phyloP scores from a whole-genome alignment of 257 asterid genomes.

The Nicotiana noctiflora region DNA sequence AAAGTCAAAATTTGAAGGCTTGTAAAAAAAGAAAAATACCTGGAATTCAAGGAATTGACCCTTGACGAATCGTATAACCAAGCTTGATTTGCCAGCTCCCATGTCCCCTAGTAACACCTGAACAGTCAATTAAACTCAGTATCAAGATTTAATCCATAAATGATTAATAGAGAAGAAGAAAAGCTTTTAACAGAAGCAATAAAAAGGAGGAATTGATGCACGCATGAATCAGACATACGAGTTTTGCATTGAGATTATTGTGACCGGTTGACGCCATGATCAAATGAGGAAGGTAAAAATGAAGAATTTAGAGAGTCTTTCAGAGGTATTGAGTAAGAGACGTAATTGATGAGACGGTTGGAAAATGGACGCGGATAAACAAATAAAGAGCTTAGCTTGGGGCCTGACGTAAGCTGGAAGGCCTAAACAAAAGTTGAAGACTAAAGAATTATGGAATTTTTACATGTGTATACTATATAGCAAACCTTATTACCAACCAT shows the following conservation, averaged over 20 bases:
- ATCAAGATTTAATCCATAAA: neutral
- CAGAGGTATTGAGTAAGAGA: neutral
- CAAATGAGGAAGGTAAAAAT: neutral
- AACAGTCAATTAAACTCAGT: neutral
- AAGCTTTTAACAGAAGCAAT: neutral
- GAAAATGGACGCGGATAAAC: neutral
- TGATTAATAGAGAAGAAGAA: neutral
- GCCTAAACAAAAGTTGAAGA: neutral
- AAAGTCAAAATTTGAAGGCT: neutral
- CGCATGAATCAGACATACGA: conserved; percentile 33
- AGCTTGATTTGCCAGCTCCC: conserved; percentile 98
- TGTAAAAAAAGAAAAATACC: conserved; percentile 21
- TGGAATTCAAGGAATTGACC: conserved; percentile 92
- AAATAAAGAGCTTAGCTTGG: neutral
- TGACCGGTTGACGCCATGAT: conserved; percentile 48
- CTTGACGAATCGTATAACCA: conserved; percentile 82
- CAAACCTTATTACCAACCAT: too few relatives aligned
- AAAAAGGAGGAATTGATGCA: neutral
- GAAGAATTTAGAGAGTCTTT: neutral
- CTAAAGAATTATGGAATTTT: too few relatives aligned
- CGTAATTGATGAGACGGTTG: neutral
- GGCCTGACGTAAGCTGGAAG: neutral
- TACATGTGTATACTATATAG: too few relatives aligned
- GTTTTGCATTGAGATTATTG: conserved; percentile 79
- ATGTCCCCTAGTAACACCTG: conserved; percentile 88